Evolutionary conservation across 2,329 filamentous ascomycete genomes (phyloP).

Genomic region (Stagonosporopsis vannaccii): DNA sequence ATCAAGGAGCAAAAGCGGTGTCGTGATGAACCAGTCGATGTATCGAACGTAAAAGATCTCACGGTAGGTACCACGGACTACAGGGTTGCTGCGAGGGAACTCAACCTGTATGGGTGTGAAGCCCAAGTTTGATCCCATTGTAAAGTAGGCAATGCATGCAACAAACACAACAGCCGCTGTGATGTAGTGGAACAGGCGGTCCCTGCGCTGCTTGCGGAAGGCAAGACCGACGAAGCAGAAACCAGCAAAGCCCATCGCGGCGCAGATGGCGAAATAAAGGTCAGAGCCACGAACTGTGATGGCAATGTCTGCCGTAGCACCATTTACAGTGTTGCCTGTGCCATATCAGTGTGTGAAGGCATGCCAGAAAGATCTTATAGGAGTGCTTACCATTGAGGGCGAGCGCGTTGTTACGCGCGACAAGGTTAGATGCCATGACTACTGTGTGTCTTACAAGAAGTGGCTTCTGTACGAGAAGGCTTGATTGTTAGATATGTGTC

Average conservation of each 20-base stretch:
- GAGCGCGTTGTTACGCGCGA: conserved; percentile 32
- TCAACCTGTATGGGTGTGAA: conserved; percentile 70
- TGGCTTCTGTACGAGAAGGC: not conserved
- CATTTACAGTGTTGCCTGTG: conserved; percentile 55
- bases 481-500: not conserved
- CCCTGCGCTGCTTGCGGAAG: conserved; percentile 60
- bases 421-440: conserved; percentile 9
- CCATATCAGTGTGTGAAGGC: not conserved
- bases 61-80: conserved; percentile 61
- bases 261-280: conserved; percentile 69
- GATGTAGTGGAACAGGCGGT: conserved; percentile 71
- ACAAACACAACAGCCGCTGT: conserved; percentile 65
- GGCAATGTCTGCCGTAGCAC: conserved; percentile 59
- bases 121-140: conserved; percentile 71
- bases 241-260: conserved; percentile 64
- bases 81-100: conserved; percentile 57
- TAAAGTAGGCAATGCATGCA: conserved; percentile 69
- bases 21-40: conserved; percentile 71
- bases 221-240: conserved; percentile 62
- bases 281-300: conserved; percentile 68
- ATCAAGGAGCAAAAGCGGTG: conserved; percentile 68
- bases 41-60: conserved; percentile 73
- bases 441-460: not conserved
- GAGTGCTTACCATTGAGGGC: conserved; percentile 28
- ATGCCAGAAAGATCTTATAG: not conserved